Conservation (phyloP, 2,329 filamentous ascomycete genomes). For the Biscogniauxia sp. region DNA sequence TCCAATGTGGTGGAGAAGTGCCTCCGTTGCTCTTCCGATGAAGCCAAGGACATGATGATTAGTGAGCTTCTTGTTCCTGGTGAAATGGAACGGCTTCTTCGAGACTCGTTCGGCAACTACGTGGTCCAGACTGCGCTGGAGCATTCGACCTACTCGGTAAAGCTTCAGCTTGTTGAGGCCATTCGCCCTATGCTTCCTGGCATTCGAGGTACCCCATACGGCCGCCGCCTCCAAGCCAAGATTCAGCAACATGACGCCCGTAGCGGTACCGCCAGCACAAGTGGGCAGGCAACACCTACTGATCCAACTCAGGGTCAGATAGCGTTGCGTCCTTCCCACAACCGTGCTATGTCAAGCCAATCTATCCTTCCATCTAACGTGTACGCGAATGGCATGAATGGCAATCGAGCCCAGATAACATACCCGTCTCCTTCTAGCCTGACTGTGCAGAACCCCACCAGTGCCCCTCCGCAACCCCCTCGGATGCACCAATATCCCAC, state of each 20-base stretch:
- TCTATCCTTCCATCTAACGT: constrained; percentile 35
- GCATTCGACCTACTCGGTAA: constrained; percentile 71
- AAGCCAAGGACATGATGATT: constrained; percentile 77
- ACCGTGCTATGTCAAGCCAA: constrained; percentile 42
- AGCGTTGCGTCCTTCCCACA: constrained; percentile 43
- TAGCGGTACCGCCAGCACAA: constrained; percentile 39
- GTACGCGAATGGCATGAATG: constrained; percentile 34
- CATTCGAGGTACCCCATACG: constrained; percentile 89
- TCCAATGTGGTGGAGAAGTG: constrained; percentile 99
- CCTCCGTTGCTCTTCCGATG: constrained; percentile 74
- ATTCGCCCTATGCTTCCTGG: constrained; percentile 81
- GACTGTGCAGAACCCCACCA: constrained; percentile 27
- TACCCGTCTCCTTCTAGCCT: constrained; percentile 36
- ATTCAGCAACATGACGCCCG: constrained; percentile 60
- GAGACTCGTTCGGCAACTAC: constrained; percentile 95
- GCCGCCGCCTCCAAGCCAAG: constrained; percentile 89
- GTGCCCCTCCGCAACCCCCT: constrained; percentile 30
- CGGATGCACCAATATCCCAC: constrained; percentile 28
- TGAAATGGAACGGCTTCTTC: constrained; percentile 84
- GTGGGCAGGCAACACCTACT: constrained; percentile 50
- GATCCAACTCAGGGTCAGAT: constrained; percentile 56
- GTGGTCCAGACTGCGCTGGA: constrained; percentile 96
- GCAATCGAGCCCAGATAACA: constrained; percentile 31
- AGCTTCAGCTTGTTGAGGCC: constrained; percentile 73
- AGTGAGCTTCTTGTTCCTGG: constrained; percentile 71